A percentile compares a stretch with the other conserved stretches of the same genome.
Evolutionary conservation across 192 early-diverging fungal genomes (phyloP).

Genomic region (Thoreauomyces humboldtii): DNA sequence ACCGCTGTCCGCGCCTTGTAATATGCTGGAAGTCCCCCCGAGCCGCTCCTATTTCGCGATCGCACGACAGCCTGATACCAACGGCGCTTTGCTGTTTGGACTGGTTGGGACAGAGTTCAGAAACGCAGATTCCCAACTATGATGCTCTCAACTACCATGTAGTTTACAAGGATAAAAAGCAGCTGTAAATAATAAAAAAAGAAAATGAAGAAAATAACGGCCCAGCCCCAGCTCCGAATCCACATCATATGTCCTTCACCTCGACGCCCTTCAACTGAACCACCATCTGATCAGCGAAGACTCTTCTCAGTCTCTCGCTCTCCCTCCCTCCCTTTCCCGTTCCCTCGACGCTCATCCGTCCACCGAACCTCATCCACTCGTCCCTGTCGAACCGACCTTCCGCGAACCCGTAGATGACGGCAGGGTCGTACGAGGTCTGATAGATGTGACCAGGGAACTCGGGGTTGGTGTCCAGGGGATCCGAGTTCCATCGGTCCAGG

Average conservation of each 20-base stretch:
- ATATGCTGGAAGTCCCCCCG: too few relatives aligned
- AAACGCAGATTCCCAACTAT: too few relatives aligned
- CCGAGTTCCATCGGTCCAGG: slow-evolving; percentile 18
- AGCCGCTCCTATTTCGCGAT: too few relatives aligned
- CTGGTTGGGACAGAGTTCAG: too few relatives aligned
- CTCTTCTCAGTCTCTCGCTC: slow-evolving; percentile 1
- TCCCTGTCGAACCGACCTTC: neutral
- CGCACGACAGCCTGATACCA: too few relatives aligned
- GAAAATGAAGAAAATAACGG: too few relatives aligned
- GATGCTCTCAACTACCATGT: too few relatives aligned
- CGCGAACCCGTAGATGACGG: neutral
- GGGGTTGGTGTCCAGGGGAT: neutral
- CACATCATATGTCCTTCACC: neutral
- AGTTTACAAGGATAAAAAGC: neutral
- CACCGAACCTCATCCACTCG: slow-evolving; percentile 19
- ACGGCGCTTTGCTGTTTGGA: too few relatives aligned
- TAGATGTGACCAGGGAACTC: slow-evolving; percentile 25
- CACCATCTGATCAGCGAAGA: slow-evolving; percentile 13
- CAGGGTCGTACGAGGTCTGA: slow-evolving; percentile 14
- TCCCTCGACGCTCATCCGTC: slow-evolving; percentile 20
- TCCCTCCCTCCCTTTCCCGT: neutral
- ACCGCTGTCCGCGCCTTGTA: too few relatives aligned
- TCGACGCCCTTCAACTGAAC: slow-evolving; percentile 18
- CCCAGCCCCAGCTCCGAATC: too few relatives aligned
- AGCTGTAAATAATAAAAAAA: neutral